phyloP scores from a whole-genome alignment of 2,329 filamentous ascomycete genomes.

The Beauveria bassiana region DNA sequence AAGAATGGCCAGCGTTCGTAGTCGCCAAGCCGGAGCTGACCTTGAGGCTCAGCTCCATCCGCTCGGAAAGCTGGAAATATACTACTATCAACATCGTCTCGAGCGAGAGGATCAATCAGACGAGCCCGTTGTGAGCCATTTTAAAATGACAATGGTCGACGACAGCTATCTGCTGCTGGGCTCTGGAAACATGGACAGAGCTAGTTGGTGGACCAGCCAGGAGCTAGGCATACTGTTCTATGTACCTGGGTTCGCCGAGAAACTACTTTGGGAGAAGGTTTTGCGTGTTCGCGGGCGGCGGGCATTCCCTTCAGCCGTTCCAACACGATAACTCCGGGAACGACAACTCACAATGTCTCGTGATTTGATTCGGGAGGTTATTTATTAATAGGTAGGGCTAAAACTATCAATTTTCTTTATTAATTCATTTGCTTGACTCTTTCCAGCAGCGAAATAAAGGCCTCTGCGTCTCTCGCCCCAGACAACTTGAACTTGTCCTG shows the following conservation, averaged over 20 bases:
- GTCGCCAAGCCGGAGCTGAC: conserved; percentile 20
- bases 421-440: conserved; percentile 31
- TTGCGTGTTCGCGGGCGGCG: conserved; percentile 26
- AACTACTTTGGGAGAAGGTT: conserved; percentile 31
- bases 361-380: too few relatives aligned
- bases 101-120: conserved; percentile 24
- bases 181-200: conserved; percentile 77
- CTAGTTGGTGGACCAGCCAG: conserved; percentile 82
- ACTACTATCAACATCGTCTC: conserved; percentile 45
- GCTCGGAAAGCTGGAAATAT: conserved; percentile 47
- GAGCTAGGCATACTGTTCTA: conserved; percentile 63
- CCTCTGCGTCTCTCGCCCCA: conserved; percentile 59
- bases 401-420: not conserved
- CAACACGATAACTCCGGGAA: too few relatives aligned
- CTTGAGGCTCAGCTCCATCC: conserved; percentile 34
- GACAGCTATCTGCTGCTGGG: conserved; percentile 60
- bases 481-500: conserved; percentile 59
- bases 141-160: conserved; percentile 73
- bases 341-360: too few relatives aligned
- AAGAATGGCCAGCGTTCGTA: conserved; percentile 17
- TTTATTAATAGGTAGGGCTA: not conserved
- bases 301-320: not conserved
- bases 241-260: conserved; percentile 29
- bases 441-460: conserved; percentile 60
- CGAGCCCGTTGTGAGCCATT: conserved; percentile 65